A percentile compares a stretch with the other conserved stretches of the same genome.
phyloP scores from a whole-genome alignment of 192 early-diverging fungal genomes.

The Rhizophagus prolifer region DNA sequence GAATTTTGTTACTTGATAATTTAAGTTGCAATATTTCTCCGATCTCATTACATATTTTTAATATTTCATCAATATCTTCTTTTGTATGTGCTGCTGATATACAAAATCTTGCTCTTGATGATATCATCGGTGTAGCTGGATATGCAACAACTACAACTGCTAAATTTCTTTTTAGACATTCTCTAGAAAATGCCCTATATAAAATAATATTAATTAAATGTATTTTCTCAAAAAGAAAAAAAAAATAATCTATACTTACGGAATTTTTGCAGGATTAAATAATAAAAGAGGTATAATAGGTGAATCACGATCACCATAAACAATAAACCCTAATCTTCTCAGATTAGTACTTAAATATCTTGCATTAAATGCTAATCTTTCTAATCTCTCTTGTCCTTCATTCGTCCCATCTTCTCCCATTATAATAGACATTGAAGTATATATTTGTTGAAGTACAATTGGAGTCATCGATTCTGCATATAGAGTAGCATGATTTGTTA shows the following conservation, averaged over 20 bases:
- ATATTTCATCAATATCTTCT: slow-evolving; percentile 82
- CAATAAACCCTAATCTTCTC: slow-evolving; percentile 89
- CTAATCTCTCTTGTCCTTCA: slow-evolving; percentile 81
- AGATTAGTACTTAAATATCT: slow-evolving; percentile 80
- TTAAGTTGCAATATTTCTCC: slow-evolving; percentile 74
- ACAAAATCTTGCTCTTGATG: slow-evolving; percentile 92
- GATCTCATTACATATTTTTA: slow-evolving; percentile 70
- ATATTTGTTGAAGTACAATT: slow-evolving; percentile 87
- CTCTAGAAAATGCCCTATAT: slow-evolving; percentile 84
- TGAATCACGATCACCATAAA: slow-evolving; percentile 81
- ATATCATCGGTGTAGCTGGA: slow-evolving; percentile 97
- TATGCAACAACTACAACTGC: slow-evolving; percentile 97
- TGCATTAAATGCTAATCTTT: slow-evolving; percentile 83
- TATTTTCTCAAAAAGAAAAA: not conserved
- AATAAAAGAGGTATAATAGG: slow-evolving; percentile 91
- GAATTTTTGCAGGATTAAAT: slow-evolving; percentile 94
- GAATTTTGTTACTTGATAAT: slow-evolving; percentile 4
- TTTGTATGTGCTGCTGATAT: slow-evolving; percentile 91
- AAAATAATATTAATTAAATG: not conserved
- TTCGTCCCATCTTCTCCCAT: slow-evolving; percentile 87
- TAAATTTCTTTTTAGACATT: slow-evolving; percentile 83
- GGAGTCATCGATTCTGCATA: slow-evolving; percentile 90
- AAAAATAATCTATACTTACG: slow-evolving; percentile 32
- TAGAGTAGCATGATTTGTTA: slow-evolving; percentile 77
- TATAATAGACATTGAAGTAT: slow-evolving; percentile 86